Evolutionary conservation across 148 eudicot species (phyloP), one percentile per base, ranked within the genome.

Genomic region (Persicaria tinctoria): DNA sequence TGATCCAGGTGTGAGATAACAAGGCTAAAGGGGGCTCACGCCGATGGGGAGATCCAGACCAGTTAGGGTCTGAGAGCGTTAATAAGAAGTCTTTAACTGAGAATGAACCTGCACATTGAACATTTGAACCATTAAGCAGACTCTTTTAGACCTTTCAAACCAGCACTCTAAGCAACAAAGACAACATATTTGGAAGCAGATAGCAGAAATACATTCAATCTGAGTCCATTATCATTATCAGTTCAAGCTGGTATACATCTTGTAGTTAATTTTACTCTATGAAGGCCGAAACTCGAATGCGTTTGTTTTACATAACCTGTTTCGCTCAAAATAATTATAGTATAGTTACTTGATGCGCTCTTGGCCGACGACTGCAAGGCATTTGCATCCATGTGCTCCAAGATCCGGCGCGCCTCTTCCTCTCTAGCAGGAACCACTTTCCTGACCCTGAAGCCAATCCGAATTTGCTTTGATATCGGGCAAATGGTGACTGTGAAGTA

Each of bases 1-100:
- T 92, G 97, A 66, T 92, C 99, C 83, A 96, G 97, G 78, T 96
- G 97, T 62, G 97, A 86, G 82, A 96, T n/a, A n/a, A n/a, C n/a
- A n/a, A n/a, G n/a, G n/a, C n/a, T n/a, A n/a, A 63, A 50, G 98
- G 97, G 68, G 98, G 93, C 47, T 8, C 80, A 16, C 85, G 97
- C 47, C 76, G 83, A 79, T 97, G 98, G 63, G 97, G 98, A 77
- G 98, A 88, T 78, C 89, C 93, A 64, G 87, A 84, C 68, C 78
- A 68, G 20, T 85, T 83, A 20, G 97, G 81, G 69, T 87, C 85
- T 3, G 97, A 79, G 57, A 77, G 74, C 51, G 83, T 82, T 79
- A 85, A 91, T 80, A 94, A 69, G 86, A 55, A 80, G 84, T 82
- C 75, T 84, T 87, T 46, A 80, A 80, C 77, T 84, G 87, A 76